Base-by-base conservation (phyloP, 768 basidiomycete genomes). In the Aureoboletus auriporus region DNA sequence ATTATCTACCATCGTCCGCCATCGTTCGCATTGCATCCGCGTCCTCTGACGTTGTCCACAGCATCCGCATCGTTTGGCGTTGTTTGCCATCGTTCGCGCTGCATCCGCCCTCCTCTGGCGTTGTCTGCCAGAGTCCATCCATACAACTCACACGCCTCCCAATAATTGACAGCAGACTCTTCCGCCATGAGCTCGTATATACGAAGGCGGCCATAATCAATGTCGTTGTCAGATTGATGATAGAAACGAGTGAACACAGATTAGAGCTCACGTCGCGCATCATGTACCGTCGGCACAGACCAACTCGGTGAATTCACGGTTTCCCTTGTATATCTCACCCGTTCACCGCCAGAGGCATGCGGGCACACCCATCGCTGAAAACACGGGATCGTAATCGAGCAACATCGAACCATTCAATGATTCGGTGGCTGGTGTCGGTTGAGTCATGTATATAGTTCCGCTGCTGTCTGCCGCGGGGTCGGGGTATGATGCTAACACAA, bases 161-260 rank as follows among this genome's bases (percentile, higher is more conserved):
- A 97, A 61, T 96, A 97, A 64, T 94, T 93, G 35, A 96, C 93
- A 3, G 93, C 93, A 1, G 85, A 87, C 64, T 95, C 93, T 67
- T 99, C 95, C 1, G 93, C 88, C 94, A 99, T 96, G 41, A 98
- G 78, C 67, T 98, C 95, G 69, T 96, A 98, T 48, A 99, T 96
- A 61, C 93, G 95, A 20, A 96, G 69, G 33, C 91, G 86, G 4
- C 95, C 95, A 76, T 91, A 61, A 12, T 54, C 36, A 27, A 10
- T 35, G 5, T 5, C 46, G 20, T 23, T 23, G 20, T 23, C 20
- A 23, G 20, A 23, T 23, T 23, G 20, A 23, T 23, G 20, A n/a
- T n/a, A n/a, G 20, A 23, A 23, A 23, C 20, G 20, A 23, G 20
- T 23, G 20, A 23, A 23, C 20, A 23, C 20, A 23, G 20, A 23